These are phyloP conservation scores for Begonia peltatifolia DNA, from an alignment of 306 rosid species.

Conservation along the genomic window DNA sequence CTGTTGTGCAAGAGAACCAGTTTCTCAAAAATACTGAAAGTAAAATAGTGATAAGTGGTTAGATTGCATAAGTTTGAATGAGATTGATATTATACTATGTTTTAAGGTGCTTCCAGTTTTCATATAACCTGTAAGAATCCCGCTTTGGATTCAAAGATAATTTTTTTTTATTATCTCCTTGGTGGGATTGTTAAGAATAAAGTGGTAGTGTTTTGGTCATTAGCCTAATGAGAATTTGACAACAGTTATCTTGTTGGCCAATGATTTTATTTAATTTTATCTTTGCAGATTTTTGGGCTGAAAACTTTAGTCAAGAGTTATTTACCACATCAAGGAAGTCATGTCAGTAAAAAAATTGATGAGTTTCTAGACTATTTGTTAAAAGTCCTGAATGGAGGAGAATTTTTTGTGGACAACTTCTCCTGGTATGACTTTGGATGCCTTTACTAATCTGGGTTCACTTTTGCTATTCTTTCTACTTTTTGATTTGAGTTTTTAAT, in stretches of 20 bases:
- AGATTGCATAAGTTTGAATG: no score
- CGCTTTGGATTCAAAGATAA: no score
- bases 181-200: neutral
- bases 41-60: no score
- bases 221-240: constrained; percentile 1
- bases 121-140: no score
- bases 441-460: neutral
- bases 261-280: constrained; percentile 2
- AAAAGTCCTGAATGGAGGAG: constrained; percentile 34
- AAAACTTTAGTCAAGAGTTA: constrained; percentile 70
- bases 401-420: constrained; percentile 16
- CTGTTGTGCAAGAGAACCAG: no score
- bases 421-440: constrained; percentile 29
- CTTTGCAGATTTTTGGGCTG: constrained; percentile 73
- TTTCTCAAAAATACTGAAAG: no score
- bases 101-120: no score
- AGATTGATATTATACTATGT: no score
- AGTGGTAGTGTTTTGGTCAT: neutral
- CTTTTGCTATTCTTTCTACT: no score
- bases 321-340: constrained; percentile 48
- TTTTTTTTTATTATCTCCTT: neutral
- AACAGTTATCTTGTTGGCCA: neutral
- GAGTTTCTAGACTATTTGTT: constrained; percentile 42
- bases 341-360: constrained; percentile 19
- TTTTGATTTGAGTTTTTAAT: no score